Percentiles rank a stretch among this genome's conserved stretches.
Conservation (phyloP, 306 rosid genomes). For the Sophora flavescens region DNA sequence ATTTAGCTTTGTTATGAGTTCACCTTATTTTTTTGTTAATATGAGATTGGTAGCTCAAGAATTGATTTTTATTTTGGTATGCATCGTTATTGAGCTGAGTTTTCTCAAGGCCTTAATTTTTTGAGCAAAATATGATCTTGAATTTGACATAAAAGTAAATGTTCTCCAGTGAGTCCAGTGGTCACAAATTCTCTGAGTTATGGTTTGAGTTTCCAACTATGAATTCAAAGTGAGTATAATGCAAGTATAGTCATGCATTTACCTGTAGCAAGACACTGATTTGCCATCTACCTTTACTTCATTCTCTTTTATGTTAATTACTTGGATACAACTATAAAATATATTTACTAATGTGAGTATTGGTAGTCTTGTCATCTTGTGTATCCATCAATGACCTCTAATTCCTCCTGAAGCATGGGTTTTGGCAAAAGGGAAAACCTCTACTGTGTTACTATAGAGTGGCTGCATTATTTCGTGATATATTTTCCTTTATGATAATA, state of each 20-base stretch:
- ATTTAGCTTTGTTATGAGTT: background rate
- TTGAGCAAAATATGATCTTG: conserved; percentile 20
- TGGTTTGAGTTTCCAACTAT: conserved; percentile 19
- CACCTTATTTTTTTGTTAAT: background rate
- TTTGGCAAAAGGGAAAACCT: background rate
- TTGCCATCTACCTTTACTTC: background rate
- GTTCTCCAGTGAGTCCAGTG: background rate
- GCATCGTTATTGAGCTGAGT: background rate
- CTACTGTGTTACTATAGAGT: background rate
- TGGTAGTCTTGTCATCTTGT: conserved; percentile 9
- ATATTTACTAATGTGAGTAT: background rate
- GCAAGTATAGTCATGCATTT: conserved; percentile 4
- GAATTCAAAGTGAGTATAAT: background rate
- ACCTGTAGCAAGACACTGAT: background rate
- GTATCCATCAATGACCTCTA: background rate
- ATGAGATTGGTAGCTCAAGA: background rate
- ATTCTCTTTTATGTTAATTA: background rate
- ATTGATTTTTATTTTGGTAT: conserved; percentile 8
- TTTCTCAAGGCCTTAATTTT: background rate
- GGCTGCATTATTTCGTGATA: background rate
- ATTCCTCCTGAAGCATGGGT: conserved; percentile 14
- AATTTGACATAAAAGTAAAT: conserved; percentile 6
- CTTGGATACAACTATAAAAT: background rate
- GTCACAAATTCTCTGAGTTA: conserved; percentile 8
- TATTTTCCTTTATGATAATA: conserved; percentile 2